These are phyloP conservation scores for Boletus reticulatus DNA, from an alignment of 768 basidiomycete species.

Conservation along the genomic window DNA sequence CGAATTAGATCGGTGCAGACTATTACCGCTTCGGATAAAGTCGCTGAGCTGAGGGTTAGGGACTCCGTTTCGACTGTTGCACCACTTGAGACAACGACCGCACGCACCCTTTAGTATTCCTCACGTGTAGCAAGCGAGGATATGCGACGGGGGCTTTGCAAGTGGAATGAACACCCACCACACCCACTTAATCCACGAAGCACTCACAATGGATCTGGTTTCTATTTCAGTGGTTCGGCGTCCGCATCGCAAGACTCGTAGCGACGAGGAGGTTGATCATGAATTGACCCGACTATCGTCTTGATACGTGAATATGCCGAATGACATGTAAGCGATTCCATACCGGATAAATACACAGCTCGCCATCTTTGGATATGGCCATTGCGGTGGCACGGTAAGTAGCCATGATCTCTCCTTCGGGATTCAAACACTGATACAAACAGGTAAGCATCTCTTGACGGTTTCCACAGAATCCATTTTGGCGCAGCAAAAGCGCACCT, in stretches of 20 bases:
- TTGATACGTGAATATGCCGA: neutral
- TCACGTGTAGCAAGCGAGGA: neutral
- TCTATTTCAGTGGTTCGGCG: constrained; percentile 11
- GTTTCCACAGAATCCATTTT: neutral
- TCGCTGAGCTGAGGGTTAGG: neutral
- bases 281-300: constrained; percentile 19
- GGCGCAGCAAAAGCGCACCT: constrained; percentile 9
- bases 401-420: constrained; percentile 21
- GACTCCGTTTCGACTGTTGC: neutral
- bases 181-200: neutral
- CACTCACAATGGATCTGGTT: neutral
- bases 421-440: constrained; percentile 15
- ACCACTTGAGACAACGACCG: neutral
- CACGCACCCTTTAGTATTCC: neutral
- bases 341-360: constrained; percentile 27
- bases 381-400: constrained; percentile 25
- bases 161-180: neutral
- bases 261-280: constrained; percentile 30
- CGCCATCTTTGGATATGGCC: constrained; percentile 28
- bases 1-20: neutral
- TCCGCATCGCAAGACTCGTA: constrained; percentile 26
- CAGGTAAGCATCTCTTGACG: neutral
- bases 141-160: neutral
- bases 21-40: neutral
- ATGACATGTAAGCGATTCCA: neutral